phyloP scores from a whole-genome alignment of 768 basidiomycete genomes.

The Pulveroboletus sp. region DNA sequence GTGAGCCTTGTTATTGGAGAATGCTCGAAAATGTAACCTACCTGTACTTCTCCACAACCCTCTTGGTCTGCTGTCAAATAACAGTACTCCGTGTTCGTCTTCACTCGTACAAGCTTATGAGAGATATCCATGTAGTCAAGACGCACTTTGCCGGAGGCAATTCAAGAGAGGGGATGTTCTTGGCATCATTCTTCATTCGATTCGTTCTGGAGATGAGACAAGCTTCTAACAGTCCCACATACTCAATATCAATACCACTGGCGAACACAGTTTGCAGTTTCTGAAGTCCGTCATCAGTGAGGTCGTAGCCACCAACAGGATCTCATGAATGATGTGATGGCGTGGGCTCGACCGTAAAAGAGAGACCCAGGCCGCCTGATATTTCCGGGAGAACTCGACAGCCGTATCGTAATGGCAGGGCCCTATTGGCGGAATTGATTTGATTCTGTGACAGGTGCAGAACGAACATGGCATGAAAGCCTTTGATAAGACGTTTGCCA shows the following conservation, averaged over 20 bases:
- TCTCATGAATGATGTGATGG: neutral
- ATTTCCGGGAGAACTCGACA: neutral
- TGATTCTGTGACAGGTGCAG: neutral
- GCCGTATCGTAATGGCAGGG: neutral
- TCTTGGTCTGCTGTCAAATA: too few species aligned
- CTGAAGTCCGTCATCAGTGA: slow-evolving; percentile 7
- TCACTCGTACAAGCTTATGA: too few species aligned
- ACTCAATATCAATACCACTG: neutral
- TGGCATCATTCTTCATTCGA: slow-evolving; percentile 35
- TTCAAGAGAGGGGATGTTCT: slow-evolving; percentile 35
- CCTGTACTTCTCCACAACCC: too few species aligned
- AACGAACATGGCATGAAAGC: neutral
- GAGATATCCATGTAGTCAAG: too few species aligned
- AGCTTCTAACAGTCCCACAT: slow-evolving; percentile 24
- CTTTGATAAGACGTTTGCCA: neutral
- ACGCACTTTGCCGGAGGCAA: slow-evolving; percentile 42
- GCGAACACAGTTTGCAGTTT: neutral
- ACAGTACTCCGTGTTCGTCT: too few species aligned
- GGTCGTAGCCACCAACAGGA: neutral
- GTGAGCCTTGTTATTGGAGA: too few species aligned
- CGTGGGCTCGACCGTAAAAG: neutral
- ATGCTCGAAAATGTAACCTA: too few species aligned
- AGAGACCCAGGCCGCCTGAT: neutral
- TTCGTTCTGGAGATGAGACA: slow-evolving; percentile 35
- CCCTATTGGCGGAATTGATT: neutral